These are phyloP conservation scores for Rhynchospora tenuis DNA, from an alignment of 176 grass and related monocot genomes.

Conservation along the genomic window DNA sequence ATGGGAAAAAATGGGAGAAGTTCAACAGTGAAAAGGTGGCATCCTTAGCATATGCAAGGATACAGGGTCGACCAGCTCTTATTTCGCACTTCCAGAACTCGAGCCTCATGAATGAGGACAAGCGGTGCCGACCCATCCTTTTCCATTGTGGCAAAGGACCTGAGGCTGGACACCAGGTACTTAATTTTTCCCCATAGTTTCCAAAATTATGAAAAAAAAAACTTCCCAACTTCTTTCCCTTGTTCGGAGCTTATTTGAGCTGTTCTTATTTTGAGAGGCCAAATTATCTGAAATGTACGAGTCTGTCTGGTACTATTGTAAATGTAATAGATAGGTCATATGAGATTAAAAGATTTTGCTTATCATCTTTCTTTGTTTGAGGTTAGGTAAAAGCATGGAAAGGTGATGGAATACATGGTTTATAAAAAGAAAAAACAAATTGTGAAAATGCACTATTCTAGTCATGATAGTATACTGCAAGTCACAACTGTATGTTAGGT, in stretches of 20 bases:
- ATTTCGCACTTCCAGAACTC: conserved; percentile 91
- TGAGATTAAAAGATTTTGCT: background rate
- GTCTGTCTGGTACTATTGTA: background rate
- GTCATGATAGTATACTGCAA: background rate
- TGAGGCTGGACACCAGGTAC: conserved; percentile 59
- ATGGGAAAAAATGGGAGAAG: conserved; percentile 99
- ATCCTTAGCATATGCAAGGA: conserved; percentile 83
- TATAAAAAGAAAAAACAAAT: background rate
- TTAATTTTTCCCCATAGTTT: background rate
- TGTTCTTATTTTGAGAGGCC: background rate
- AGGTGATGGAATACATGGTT: background rate
- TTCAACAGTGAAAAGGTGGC: conserved; percentile 99
- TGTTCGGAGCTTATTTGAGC: background rate
- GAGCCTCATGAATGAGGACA: conserved; percentile 96
- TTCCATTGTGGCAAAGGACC: conserved; percentile 59
- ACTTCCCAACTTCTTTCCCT: background rate
- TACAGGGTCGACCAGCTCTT: conserved; percentile 74
- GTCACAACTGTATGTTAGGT: background rate
- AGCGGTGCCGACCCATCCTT: conserved; percentile 89
- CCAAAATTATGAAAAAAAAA: background rate
- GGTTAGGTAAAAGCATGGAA: background rate
- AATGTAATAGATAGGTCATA: background rate
- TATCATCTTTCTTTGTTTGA: background rate
- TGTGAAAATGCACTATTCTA: background rate
- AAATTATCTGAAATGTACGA: background rate